Base-by-base conservation (phyloP, 2,329 filamentous ascomycete genomes). In the Aureobasidium sp. region DNA sequence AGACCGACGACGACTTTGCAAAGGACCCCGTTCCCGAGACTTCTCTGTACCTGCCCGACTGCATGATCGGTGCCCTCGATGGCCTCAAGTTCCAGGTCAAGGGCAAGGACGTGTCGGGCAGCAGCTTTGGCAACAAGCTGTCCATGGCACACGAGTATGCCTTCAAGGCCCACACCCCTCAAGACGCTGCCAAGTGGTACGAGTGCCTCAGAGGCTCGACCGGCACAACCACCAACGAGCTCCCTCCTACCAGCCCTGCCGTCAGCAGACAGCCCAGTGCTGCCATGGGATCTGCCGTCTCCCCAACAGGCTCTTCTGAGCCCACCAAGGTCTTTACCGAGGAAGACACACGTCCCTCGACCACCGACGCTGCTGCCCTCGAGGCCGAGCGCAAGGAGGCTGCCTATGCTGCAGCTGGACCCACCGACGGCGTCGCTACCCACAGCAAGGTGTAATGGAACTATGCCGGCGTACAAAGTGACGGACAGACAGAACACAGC, bases 81-180 rank as follows among this genome's bases (percentile, higher is more conserved):
- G 91, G 89, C 60, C 84, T 87, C 64, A 97, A 96, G 76, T 97
- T 99, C 82, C 90, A 86, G 70, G 82, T 99, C 74, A 96, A 96
- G 79, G 94, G 94, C 74, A 97, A 97, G 76, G 92, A 99, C 73
- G 85, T 87, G 62, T 88, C 87, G 70, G 89, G 89, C 72, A 80
- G 82, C 64, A 89, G 88, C 66, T 77, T 97, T 66, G 87, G 87
- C 70, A 88, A 87, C 78, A 93, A 91, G 72, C 84, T 97, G 67
- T 84, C 88, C 52, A 90, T 92, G 67, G 84, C 78, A 29, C 86
- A 90, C 44, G 93, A 97, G 75, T 81, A 95, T 41, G 78, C 82
- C 34, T 97, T 97, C 84, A 95, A 95, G 78, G 91, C 92, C 0
- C 88, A 91, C 75, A 91, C 89, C 0, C 75, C 90, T 2, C 80